A percentile compares a stretch with the other conserved stretches of the same genome.
Evolutionary conservation across 1,284 basidiomycete species (phyloP).

Genomic region (Rhodotorula mucilaginosa): DNA sequence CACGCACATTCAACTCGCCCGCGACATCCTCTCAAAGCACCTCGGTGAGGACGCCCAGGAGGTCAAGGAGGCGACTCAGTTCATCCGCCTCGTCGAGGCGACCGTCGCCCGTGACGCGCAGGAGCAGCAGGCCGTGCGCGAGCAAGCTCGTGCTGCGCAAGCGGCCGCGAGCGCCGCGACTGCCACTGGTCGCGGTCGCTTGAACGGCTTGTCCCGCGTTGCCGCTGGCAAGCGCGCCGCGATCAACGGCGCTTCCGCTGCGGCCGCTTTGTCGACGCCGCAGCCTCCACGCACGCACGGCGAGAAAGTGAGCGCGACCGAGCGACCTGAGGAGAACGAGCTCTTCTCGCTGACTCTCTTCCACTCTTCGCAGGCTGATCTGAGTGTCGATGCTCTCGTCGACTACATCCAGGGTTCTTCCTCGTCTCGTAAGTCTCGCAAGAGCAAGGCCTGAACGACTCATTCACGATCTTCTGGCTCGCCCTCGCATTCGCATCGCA

Average conservation of each 20-base stretch:
- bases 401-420: conserved; percentile 47
- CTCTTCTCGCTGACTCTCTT: neutral
- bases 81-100: conserved; percentile 48
- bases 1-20: conserved; percentile 49
- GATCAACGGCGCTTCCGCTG: neutral
- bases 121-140: conserved; percentile 48
- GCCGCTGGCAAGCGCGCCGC: conserved; percentile 7
- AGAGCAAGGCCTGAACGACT: conserved; percentile 13
- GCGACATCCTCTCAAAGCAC: conserved; percentile 50
- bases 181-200: conserved; percentile 5
- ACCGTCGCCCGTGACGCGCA: conserved; percentile 45
- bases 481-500: neutral
- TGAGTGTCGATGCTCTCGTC: conserved; percentile 53
- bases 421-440: conserved; percentile 5
- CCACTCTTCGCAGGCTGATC: conserved; percentile 36
- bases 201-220: conserved; percentile 31
- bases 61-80: conserved; percentile 42
- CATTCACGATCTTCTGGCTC: neutral
- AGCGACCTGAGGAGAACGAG: neutral
- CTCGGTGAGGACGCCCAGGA: conserved; percentile 52
- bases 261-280: neutral
- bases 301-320: conserved; percentile 33
- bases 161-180: conserved; percentile 23
- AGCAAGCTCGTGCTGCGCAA: conserved; percentile 50
- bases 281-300: conserved; percentile 41